Evolutionary conservation across 140 eudicot species (phyloP).

Genomic region (Senecio squalidus): DNA sequence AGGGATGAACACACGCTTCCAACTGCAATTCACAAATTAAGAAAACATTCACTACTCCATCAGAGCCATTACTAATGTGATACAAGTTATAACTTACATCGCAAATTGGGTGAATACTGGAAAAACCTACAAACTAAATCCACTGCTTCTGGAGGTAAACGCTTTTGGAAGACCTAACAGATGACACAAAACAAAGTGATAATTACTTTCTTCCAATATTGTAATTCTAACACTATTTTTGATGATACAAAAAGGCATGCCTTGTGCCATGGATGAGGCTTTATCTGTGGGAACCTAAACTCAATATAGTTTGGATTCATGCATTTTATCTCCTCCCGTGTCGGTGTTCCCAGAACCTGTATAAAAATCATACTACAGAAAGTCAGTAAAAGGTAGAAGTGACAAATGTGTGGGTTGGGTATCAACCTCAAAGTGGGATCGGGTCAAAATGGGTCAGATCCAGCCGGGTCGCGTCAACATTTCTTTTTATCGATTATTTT

Average conservation of each 20-base stretch:
- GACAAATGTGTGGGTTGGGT: no score
- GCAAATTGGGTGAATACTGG: conserved; percentile 87
- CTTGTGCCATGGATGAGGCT: conserved; percentile 99
- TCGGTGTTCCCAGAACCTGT: conserved; percentile 95
- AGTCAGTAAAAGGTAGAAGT: neutral
- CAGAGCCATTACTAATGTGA: neutral
- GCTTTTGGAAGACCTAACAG: conserved; percentile 58
- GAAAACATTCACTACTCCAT: neutral
- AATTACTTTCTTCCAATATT: neutral
- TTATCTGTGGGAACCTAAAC: conserved; percentile 92
- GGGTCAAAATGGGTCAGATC: no score
- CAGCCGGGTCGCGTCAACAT: no score
- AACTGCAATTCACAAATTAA: conserved; percentile 34
- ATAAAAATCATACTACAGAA: conserved; percentile 6
- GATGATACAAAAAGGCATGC: conserved; percentile 24
- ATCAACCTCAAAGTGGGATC: no score
- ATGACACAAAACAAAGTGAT: conserved; percentile 8
- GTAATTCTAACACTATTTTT: neutral
- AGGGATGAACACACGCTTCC: conserved; percentile 94
- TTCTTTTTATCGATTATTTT: no score
- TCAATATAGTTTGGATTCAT: conserved; percentile 95
- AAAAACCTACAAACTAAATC: conserved; percentile 93
- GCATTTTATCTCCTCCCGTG: conserved; percentile 89
- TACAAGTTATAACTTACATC: conserved; percentile 36
- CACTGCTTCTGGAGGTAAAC: conserved; percentile 96